A percentile compares a stretch with the other conserved stretches of the same genome.
Evolutionary conservation across 345 rosid genomes (phyloP).

Genomic region (Iberis pinnata): DNA sequence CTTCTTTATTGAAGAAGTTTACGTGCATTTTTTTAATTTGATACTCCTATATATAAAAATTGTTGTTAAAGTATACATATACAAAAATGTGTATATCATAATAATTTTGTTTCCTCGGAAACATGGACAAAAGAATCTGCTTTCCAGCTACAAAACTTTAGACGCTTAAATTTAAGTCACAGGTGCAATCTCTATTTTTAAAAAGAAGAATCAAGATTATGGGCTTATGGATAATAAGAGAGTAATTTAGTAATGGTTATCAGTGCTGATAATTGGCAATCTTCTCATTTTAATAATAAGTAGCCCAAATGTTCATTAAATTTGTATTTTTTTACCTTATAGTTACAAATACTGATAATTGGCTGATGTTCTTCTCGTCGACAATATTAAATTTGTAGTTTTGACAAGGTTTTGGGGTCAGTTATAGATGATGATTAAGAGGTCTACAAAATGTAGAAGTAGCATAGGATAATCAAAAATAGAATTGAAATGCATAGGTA

Average conservation of each 20-base stretch:
- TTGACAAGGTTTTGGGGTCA: slow-evolving; percentile 19
- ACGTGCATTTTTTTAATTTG: slow-evolving; percentile 8
- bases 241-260: background rate
- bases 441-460: slow-evolving; percentile 17
- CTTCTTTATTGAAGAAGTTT: no score
- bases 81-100: slow-evolving; percentile 20
- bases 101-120: slow-evolving; percentile 26
- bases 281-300: background rate
- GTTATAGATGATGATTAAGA: slow-evolving; percentile 22
- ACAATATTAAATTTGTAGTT: background rate
- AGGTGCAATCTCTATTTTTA: slow-evolving; percentile 10
- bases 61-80: background rate
- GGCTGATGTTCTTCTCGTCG: no score
- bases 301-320: no score
- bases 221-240: slow-evolving; percentile 19
- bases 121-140: slow-evolving; percentile 32
- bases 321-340: no score
- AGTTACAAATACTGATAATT: no score
- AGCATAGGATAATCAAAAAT: slow-evolving; percentile 21
- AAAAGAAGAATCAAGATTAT: slow-evolving; percentile 2
- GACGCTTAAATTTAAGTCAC: slow-evolving; percentile 22
- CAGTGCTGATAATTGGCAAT: slow-evolving; percentile 1
- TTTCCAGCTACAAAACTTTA: slow-evolving; percentile 34
- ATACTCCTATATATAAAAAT: background rate
- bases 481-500: background rate